phyloP scores from a whole-genome alignment of 176 grass and related monocot species.

The Hordeum marinum region DNA sequence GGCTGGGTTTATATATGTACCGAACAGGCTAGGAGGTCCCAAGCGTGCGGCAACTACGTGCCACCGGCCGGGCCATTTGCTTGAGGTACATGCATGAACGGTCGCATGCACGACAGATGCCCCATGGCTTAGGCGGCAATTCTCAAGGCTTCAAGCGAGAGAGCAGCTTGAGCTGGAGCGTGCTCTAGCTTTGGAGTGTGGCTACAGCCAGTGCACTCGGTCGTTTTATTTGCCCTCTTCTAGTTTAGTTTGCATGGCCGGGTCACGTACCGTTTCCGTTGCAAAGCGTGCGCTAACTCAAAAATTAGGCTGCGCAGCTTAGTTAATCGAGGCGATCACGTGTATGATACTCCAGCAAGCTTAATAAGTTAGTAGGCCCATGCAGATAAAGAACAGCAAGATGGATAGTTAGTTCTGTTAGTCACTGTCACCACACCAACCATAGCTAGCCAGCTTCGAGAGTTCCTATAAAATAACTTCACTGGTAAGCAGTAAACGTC shows the following conservation, averaged over 20 bases:
- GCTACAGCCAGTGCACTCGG: slow-evolving; percentile 37
- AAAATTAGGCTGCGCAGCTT: slow-evolving; percentile 13
- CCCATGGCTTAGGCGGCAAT: slow-evolving; percentile 26
- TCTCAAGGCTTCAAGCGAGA: not conserved
- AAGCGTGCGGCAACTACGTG: slow-evolving; percentile 19
- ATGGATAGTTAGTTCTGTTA: not conserved
- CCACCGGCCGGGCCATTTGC: slow-evolving; percentile 16
- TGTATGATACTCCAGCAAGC: not conserved
- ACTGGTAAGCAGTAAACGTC: not conserved
- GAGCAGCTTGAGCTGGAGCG: slow-evolving; percentile 13
- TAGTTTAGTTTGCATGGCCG: slow-evolving; percentile 9
- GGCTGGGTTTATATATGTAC: not conserved
- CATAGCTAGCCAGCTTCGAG: not conserved
- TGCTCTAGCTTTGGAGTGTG: slow-evolving; percentile 49
- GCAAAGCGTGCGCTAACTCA: not conserved
- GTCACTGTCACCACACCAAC: slow-evolving; percentile 1
- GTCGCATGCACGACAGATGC: not conserved
- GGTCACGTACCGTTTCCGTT: not conserved
- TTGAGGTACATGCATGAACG: not conserved
- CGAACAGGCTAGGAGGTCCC: not conserved
- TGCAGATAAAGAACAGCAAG: not conserved
- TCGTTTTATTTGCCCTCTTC: not conserved
- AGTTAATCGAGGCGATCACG: slow-evolving; percentile 3
- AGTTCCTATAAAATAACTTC: not conserved
- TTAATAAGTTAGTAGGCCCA: too few relatives aligned